These are phyloP conservation scores for Pichia sorboxylosa DNA, from an alignment of 1,139 yeast species.

Conservation along the genomic window DNA sequence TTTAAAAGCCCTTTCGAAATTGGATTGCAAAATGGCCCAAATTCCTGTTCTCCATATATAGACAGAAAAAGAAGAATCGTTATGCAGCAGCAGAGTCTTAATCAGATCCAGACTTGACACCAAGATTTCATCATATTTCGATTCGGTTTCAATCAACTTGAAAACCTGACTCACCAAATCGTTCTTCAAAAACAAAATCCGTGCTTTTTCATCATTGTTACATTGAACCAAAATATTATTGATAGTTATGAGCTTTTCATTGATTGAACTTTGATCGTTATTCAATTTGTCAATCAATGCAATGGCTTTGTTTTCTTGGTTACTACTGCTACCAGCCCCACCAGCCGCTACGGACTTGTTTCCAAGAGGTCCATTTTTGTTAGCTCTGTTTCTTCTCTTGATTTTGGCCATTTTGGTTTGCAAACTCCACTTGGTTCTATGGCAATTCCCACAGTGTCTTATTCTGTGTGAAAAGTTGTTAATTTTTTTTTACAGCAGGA, in stretches of 20 bases:
- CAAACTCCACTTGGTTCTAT: no score
- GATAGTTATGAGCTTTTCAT: constrained; percentile 70
- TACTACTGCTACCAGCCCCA: constrained; percentile 17
- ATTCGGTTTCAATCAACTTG: constrained; percentile 1
- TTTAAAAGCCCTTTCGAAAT: constrained; percentile 38
- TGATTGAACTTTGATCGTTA: constrained; percentile 38
- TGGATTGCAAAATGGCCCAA: constrained; percentile 44
- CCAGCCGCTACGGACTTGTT: no score
- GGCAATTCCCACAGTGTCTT: no score
- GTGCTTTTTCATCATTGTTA: constrained; percentile 24
- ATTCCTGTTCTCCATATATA: constrained; percentile 71
- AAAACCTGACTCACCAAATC: constrained; percentile 46
- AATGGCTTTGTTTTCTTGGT: constrained; percentile 44
- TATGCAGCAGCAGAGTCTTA: constrained; percentile 70
- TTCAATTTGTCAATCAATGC: constrained; percentile 59
- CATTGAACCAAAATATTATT: constrained; percentile 38
- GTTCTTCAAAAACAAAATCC: constrained; percentile 58
- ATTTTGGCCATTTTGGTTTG: constrained; percentile 86
- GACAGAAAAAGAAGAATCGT: constrained; percentile 76
- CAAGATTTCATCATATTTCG: constrained; percentile 39
- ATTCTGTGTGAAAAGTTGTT: no score
- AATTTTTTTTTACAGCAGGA: no score
- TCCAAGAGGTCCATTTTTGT: no score
- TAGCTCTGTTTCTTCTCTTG: constrained; percentile 56
- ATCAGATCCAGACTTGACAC: constrained; percentile 73